These are phyloP conservation scores for Kokia cookei DNA, from an alignment of 441 rosid species.

Conservation along the genomic window DNA sequence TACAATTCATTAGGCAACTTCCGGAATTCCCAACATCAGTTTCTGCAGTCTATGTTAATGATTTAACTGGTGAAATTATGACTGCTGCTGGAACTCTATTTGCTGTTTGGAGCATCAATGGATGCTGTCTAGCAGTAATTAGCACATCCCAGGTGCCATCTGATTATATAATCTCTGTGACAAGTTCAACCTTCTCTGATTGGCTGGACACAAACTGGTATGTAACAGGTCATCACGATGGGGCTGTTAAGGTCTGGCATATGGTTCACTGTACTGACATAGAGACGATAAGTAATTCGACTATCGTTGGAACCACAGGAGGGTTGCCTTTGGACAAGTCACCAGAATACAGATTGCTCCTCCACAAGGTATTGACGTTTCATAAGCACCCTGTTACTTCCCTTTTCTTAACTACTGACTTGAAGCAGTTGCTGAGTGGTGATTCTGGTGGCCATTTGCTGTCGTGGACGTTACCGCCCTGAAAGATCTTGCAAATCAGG, in stretches of 20 bases:
- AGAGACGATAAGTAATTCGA: constrained; percentile 39
- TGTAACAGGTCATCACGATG: constrained; percentile 98
- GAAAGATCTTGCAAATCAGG: constrained; percentile 54
- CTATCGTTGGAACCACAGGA: constrained; percentile 35
- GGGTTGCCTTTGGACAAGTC: constrained; percentile 58
- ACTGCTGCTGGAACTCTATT: constrained; percentile 96
- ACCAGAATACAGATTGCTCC: constrained; percentile 85
- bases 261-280: constrained; percentile 78
- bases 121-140: constrained; percentile 90
- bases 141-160: constrained; percentile 97
- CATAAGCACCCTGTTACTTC: constrained; percentile 94
- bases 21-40: constrained; percentile 80
- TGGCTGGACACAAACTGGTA: constrained; percentile 96
- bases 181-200: constrained; percentile 85
- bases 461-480: constrained; percentile 81
- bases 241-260: constrained; percentile 95
- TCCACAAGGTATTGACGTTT: constrained; percentile 78
- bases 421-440: constrained; percentile 94
- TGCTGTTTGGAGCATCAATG: constrained; percentile 98
- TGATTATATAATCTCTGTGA: constrained; percentile 83
- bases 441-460: constrained; percentile 86
- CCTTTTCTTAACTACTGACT: constrained; percentile 66
- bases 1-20: constrained; percentile 83
- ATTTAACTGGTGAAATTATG: constrained; percentile 90
- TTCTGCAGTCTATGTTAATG: constrained; percentile 87